Conservation (phyloP, 2,329 filamentous ascomycete species). For the Fusarium incarnatum region DNA sequence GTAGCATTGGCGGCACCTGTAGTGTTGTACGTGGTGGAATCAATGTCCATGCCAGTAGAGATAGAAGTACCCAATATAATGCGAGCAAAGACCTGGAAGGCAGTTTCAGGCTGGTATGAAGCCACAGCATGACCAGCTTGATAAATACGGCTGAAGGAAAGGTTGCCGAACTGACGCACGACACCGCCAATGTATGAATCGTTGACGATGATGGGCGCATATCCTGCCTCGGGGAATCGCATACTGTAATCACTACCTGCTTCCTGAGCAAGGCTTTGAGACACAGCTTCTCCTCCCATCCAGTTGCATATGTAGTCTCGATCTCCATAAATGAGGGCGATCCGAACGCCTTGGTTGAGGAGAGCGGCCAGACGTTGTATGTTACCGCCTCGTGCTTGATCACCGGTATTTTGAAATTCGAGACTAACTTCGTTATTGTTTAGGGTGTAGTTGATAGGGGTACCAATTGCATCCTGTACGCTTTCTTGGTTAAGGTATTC, state of each 20-base stretch:
- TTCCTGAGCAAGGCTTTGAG: constrained; percentile 68
- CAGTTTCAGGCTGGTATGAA: constrained; percentile 70
- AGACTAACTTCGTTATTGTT: constrained; percentile 59
- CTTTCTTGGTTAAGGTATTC: constrained; percentile 72
- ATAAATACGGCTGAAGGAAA: constrained; percentile 75
- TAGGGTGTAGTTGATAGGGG: constrained; percentile 70
- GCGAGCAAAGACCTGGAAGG: constrained; percentile 70
- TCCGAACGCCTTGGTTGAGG: constrained; percentile 70
- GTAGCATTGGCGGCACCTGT: constrained; percentile 69
- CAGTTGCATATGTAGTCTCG: constrained; percentile 74
- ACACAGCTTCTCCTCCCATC: constrained; percentile 80
- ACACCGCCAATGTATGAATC: constrained; percentile 75
- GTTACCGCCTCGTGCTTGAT: constrained; percentile 73
- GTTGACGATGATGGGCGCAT: constrained; percentile 77
- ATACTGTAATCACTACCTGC: constrained; percentile 60
- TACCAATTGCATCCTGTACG: constrained; percentile 70
- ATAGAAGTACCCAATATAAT: constrained; percentile 68
- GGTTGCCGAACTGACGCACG: constrained; percentile 81
- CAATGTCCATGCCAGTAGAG: constrained; percentile 64
- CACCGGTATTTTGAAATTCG: constrained; percentile 64
- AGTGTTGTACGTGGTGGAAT: constrained; percentile 66
- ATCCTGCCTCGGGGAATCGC: constrained; percentile 74
- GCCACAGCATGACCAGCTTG: constrained; percentile 73
- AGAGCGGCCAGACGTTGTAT: constrained; percentile 69
- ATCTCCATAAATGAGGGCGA: constrained; percentile 78